Conservation (phyloP, 2,329 filamentous ascomycete species). For the Xylaria sp. region DNA sequence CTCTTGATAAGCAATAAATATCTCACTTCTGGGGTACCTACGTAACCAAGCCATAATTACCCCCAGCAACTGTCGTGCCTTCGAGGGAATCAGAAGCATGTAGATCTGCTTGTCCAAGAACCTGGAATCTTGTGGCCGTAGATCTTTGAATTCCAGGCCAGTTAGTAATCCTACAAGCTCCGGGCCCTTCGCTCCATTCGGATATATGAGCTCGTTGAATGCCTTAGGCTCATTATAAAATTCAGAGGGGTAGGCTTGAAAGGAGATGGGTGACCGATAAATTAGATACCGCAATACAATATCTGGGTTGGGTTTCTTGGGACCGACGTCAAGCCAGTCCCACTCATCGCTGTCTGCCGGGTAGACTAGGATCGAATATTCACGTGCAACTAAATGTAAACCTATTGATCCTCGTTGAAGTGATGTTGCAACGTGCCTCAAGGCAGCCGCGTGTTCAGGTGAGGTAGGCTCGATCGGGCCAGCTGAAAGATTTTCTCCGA, state of each 20-base stretch:
- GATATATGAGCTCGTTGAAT: conserved; percentile 17
- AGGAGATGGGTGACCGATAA: conserved; percentile 38
- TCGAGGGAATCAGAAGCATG: conserved; percentile 46
- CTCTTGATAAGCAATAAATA: not conserved
- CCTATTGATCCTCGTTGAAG: conserved; percentile 40
- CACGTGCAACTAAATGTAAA: conserved; percentile 42
- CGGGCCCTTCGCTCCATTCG: conserved; percentile 32
- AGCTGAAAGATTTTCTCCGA: conserved; percentile 38
- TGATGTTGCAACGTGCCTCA: conserved; percentile 42
- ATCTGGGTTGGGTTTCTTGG: conserved; percentile 24
- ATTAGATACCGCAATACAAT: conserved; percentile 43
- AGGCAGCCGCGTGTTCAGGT: conserved; percentile 27
- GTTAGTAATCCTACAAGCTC: conserved; percentile 39
- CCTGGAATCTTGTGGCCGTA: conserved; percentile 40
- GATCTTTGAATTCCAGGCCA: conserved; percentile 39
- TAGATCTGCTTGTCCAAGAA: conserved; percentile 44
- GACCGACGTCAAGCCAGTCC: conserved; percentile 37
- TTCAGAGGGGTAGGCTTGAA: conserved; percentile 40
- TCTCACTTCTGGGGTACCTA: conserved; percentile 37
- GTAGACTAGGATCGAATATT: conserved; percentile 48
- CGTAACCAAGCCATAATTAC: conserved; percentile 47
- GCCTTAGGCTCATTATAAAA: conserved; percentile 21
- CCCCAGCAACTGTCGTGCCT: conserved; percentile 40
- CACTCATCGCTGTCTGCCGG: conserved; percentile 42
- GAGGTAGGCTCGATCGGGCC: conserved; percentile 40